Evolutionary conservation across 2,329 filamentous ascomycete species (phyloP), one percentile per base, ranked within the genome.

Genomic region (Laburnicola sp.): DNA sequence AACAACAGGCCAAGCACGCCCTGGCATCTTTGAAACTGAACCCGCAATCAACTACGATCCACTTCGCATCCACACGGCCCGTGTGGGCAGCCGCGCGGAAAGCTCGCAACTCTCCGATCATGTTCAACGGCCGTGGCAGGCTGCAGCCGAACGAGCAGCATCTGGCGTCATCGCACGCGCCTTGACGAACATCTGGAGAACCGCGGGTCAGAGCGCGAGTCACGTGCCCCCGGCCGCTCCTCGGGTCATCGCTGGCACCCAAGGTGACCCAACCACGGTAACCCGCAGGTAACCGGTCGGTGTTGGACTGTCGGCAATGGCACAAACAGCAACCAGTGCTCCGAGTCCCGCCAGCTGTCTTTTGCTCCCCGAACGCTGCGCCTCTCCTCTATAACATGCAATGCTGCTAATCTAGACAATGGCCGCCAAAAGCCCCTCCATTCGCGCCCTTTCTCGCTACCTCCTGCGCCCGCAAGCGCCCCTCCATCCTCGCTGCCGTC

Each of bases 381-480:
- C 25, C 25, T 34, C 36, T 48, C 34, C 37, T 30, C 36, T 28
- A 38, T 31, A 37, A 45, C 43, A 45, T 45, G 43, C 25, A 37
- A 45, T 26, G 36, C n/a, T 16, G 5, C 1, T 2, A 25, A 28
- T 6, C 28, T 39, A 39, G 39, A 48, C 40, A 44, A 73, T 73
- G 70, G 47, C 62, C 16, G 34, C 65, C 7, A 68, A 56, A 58
- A 56, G 62, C 26, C 64, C 66, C 36, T 65, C 69, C 4, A 63
- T 69, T 10, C 70, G 66, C 53, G 47, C 64, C 22, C 53, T 72
- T 31, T 66, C 65, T 50, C 64, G 62, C 3, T 66, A 58, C 48
- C 61, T 70, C 43, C 62, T 67, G 39, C 64, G 62, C 30, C 63
- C 64, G 3, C 66, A 67, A 47, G 48, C 60, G n/a, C 51, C 64